Evolutionary conservation across 2,329 filamentous ascomycete species (phyloP).

Genomic region (Thelonectria discophora): DNA sequence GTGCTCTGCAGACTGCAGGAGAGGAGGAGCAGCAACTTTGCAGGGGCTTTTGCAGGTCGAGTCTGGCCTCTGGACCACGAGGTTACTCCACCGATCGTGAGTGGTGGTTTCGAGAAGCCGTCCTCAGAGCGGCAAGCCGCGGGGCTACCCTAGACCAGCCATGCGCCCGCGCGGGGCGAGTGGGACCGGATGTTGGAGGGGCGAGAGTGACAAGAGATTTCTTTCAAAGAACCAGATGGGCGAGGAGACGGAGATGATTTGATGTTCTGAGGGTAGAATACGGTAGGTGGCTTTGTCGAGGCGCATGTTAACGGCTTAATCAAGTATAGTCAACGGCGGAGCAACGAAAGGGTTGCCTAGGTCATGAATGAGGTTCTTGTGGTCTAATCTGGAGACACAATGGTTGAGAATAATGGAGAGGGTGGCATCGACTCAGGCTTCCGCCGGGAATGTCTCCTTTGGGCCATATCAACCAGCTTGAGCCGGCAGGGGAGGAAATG

Average conservation of each 20-base stretch:
- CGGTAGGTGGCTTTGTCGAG: constrained; percentile 1
- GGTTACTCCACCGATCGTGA: constrained; percentile 39
- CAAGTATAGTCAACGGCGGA: constrained; percentile 3
- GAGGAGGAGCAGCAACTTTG: constrained; percentile 18
- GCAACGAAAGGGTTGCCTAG: constrained; percentile 4
- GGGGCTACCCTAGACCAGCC: constrained; percentile 26
- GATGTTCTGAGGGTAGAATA: not conserved
- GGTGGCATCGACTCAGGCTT: constrained; percentile 10
- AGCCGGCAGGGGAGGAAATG: constrained; percentile 5
- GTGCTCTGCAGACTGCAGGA: constrained; percentile 9
- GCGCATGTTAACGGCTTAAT: not conserved
- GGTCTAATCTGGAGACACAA: not conserved
- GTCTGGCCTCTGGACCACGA: constrained; percentile 34
- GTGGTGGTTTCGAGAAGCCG: constrained; percentile 28
- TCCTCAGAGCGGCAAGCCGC: constrained; percentile 22
- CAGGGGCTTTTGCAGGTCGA: constrained; percentile 13
- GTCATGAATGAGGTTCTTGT: constrained; percentile 6
- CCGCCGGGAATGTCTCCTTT: constrained; percentile 35
- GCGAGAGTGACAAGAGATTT: constrained; percentile 3
- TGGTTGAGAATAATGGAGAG: not conserved
- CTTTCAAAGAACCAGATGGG: constrained; percentile 4
- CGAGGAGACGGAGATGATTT: not conserved
- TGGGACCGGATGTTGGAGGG: constrained; percentile 12
- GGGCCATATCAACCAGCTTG: constrained; percentile 18
- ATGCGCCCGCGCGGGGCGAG: constrained; percentile 24